Evolutionary conservation across 1,139 yeast species (phyloP).

Genomic region (Suhomyces atakaporum): DNA sequence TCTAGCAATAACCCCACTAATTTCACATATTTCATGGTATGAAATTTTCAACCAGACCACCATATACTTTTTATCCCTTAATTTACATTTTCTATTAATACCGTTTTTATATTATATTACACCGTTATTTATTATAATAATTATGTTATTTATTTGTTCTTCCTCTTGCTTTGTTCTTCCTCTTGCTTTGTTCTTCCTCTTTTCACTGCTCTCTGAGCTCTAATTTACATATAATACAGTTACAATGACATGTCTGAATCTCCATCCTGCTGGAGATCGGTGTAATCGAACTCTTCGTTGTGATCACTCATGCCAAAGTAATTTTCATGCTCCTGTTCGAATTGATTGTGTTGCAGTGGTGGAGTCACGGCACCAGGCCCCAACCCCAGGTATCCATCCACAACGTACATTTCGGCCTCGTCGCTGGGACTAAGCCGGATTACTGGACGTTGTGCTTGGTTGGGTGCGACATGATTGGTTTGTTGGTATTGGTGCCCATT

Average conservation of each 20-base stretch:
- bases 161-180: not conserved
- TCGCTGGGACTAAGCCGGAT: conserved; percentile 38
- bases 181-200: not conserved
- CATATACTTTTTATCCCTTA: too few relatives aligned
- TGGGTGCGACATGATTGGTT: conserved; percentile 4
- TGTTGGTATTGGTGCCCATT: conserved; percentile 15
- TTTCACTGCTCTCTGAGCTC: not conserved
- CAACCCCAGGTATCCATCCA: conserved; percentile 36
- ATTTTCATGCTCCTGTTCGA: conserved; percentile 40
- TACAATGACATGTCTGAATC: conserved; percentile 9
- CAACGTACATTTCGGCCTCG: conserved; percentile 45
- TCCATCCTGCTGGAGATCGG: conserved; percentile 10
- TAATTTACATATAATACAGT: conserved; percentile 12
- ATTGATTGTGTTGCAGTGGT: conserved; percentile 16
- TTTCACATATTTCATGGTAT: too few relatives aligned
- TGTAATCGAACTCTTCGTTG: conserved; percentile 11
- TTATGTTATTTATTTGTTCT: too few relatives aligned
- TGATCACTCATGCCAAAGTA: conserved; percentile 36
- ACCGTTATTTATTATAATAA: too few relatives aligned
- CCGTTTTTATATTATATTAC: too few relatives aligned
- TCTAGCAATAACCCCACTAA: too few relatives aligned
- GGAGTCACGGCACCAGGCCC: conserved; percentile 19
- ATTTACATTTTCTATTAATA: too few relatives aligned
- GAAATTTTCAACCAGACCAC: too few relatives aligned
- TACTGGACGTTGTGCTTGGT: conserved; percentile 1